A percentile compares a stretch with the other conserved stretches of the same genome.
Evolutionary conservation across 164 flowering plant species (phyloP).

Genomic region (Aristolochia californica): DNA sequence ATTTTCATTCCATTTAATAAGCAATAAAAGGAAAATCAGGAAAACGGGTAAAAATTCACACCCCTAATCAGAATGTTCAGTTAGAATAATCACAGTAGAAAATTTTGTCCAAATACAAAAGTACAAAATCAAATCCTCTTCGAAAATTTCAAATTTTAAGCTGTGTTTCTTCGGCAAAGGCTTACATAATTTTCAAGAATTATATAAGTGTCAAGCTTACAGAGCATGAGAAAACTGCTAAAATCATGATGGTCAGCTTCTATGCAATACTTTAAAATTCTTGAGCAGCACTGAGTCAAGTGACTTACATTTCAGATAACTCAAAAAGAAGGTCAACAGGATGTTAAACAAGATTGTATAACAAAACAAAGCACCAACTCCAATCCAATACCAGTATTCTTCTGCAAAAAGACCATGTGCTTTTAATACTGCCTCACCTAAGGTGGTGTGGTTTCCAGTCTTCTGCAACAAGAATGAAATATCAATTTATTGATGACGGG

Average conservation of each 20-base stretch:
- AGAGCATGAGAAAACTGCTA: not conserved
- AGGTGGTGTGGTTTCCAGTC: conserved; percentile 24
- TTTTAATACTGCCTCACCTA: conserved; percentile 59
- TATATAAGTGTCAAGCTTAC: no score
- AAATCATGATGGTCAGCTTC: no score
- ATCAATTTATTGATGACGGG: not conserved
- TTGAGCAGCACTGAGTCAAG: conserved; percentile 2
- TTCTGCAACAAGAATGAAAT: conserved; percentile 30
- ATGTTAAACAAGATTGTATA: conserved; percentile 62
- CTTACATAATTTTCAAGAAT: no score
- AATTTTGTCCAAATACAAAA: no score
- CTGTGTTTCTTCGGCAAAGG: no score
- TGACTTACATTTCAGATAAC: conserved; percentile 79
- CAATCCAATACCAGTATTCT: conserved; percentile 97
- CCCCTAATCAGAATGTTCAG: no score
- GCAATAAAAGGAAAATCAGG: no score
- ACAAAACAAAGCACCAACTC: conserved; percentile 82
- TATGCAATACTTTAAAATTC: not conserved
- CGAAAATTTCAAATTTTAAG: no score
- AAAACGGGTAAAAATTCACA: no score
- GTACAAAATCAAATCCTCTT: no score
- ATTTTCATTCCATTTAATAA: no score
- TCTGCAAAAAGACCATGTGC: conserved; percentile 62
- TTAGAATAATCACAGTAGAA: no score
- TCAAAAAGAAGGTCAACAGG: conserved; percentile 61